A percentile compares a stretch with the other conserved stretches of the same genome.
These are phyloP conservation scores for Lachnellula occidentalis DNA, from an alignment of 2,329 filamentous ascomycete genomes.

Conservation along the genomic window DNA sequence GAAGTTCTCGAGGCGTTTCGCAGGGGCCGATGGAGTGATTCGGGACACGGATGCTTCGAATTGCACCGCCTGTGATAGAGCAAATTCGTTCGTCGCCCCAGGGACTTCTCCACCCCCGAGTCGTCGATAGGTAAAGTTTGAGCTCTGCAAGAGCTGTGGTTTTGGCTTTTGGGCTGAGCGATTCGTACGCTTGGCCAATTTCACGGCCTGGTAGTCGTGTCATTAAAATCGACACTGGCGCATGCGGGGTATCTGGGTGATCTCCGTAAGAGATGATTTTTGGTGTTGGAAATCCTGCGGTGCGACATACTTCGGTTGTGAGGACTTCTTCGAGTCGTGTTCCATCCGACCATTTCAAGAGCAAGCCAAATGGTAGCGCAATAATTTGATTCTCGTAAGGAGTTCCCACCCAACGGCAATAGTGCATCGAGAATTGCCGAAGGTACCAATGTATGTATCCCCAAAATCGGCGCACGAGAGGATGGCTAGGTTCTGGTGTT, in stretches of 20 bases:
- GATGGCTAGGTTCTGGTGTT: slow-evolving; percentile 20
- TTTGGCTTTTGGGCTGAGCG: slow-evolving; percentile 27
- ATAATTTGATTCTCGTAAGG: slow-evolving; percentile 30
- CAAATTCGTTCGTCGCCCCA: slow-evolving; percentile 16
- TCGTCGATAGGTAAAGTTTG: slow-evolving; percentile 30
- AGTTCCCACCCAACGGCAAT: slow-evolving; percentile 28
- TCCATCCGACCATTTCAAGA: slow-evolving; percentile 36
- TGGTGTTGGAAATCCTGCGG: slow-evolving; percentile 33
- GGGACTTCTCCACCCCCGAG: slow-evolving; percentile 33
- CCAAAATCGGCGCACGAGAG: slow-evolving; percentile 21
- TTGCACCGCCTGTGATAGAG: slow-evolving; percentile 17
- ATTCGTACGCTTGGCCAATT: slow-evolving; percentile 28
- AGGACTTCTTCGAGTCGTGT: slow-evolving; percentile 33
- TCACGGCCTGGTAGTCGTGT: slow-evolving; percentile 35
- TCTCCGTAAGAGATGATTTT: slow-evolving; percentile 33
- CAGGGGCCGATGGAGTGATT: slow-evolving; percentile 15
- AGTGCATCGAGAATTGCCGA: slow-evolving; percentile 28
- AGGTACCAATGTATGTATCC: slow-evolving; percentile 30
- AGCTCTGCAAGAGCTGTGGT: slow-evolving; percentile 33
- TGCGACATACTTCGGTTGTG: slow-evolving; percentile 32
- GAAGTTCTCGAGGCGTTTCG: slow-evolving; percentile 17
- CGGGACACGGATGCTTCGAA: slow-evolving; percentile 19
- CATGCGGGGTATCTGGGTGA: slow-evolving; percentile 28
- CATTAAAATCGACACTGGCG: slow-evolving; percentile 36
- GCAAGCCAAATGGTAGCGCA: slow-evolving; percentile 34